Evolutionary conservation across 78 protist genomes (phyloP), one percentile per base, ranked within the genome.

Genomic region (Dictyostelium firmibasis): DNA sequence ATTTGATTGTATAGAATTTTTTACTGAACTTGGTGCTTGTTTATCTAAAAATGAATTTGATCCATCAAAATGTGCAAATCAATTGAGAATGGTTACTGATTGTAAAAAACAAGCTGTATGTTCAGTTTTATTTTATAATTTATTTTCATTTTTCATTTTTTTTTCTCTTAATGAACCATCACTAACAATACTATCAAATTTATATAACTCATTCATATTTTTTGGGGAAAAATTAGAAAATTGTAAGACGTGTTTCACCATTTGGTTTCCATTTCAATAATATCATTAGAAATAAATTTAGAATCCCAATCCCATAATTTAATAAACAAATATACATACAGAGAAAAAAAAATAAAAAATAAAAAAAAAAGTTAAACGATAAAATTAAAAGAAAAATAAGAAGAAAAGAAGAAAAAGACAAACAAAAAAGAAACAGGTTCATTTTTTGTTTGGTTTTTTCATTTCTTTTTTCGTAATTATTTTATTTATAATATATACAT

Each of bases 231-330:
- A 57, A 82, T 27, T 27, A 82, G 86, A 82, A 16, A 82, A 60
- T 82, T 35, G 31, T 41, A 86, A 75, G 67, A 38, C 92, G 92
- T 86, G 43, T 23, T 35, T 86, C 92, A 86, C 69, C 92, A 44
- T 86, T 86, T 50, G 60, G 67, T 47, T 86, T 50, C 81, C 92
- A 86, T 86, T 62, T 86, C 25, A n/a, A 77, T 76, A 47, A 31
- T 13, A 25, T 86, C 1, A 62, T 86, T n/a, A 43, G 8, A 8
- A 86, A 86, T 84, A 86, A 86, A 77, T 86, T 57, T 31, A 86
- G 85, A 86, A 77, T 86, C 38, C 85, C 85, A 53, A 75, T 86
- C 14, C 57, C 69, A 67, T 35, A 38, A 85, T 41, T 77, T 77
- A 50, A 75, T 23, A 14, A 85, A 72, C 11, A 72, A 85, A 31